These are phyloP conservation scores for Keithomyces neogunnii DNA, from an alignment of 2,329 filamentous ascomycete species.

Conservation along the genomic window DNA sequence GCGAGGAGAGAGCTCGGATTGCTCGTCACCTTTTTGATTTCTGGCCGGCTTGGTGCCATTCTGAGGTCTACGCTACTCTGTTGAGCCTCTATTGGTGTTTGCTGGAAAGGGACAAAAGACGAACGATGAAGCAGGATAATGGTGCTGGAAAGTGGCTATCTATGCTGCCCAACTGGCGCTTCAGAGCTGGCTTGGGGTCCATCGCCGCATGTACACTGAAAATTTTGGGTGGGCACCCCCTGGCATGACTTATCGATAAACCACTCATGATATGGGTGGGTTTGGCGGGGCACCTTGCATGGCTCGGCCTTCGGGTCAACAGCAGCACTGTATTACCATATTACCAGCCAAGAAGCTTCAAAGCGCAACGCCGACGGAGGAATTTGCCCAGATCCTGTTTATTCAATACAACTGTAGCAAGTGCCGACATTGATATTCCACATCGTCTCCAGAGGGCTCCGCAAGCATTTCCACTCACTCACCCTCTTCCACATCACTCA, in stretches of 20 bases:
- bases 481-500: background rate
- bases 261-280: background rate
- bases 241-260: conserved; percentile 7
- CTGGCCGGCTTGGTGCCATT: conserved; percentile 35
- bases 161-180: background rate
- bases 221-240: conserved; percentile 2
- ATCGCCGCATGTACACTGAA: background rate
- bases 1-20: conserved; percentile 22
- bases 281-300: background rate
- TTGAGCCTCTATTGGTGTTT: background rate
- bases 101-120: background rate
- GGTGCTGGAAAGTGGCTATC: background rate
- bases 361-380: too few species aligned
- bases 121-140: background rate
- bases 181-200: too few species aligned
- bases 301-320: too few species aligned
- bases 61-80: background rate
- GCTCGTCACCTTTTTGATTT: conserved; percentile 22
- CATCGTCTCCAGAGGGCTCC: background rate
- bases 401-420: too few species aligned
- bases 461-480: background rate
- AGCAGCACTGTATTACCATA: too few species aligned
- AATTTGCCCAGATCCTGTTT: too few species aligned
- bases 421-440: too few species aligned
- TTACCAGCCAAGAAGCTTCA: too few species aligned